Base-by-base conservation (phyloP, 148 eudicot species). In the Cornus suecica region DNA sequence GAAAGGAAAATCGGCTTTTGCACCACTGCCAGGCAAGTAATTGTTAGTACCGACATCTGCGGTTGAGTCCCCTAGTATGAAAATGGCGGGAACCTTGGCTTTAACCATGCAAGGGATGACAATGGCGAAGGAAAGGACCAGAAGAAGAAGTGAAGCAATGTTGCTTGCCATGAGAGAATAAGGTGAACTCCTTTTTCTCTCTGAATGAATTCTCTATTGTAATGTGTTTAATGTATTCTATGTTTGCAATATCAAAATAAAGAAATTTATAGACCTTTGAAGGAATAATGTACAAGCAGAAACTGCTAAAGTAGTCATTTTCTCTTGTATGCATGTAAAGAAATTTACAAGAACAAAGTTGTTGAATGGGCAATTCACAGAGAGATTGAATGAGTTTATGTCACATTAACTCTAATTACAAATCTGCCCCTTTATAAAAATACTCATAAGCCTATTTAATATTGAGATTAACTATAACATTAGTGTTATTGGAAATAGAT, bases 1-100 rank as follows among this genome's bases (percentile, higher is more conserved):
- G 41, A 37, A 29, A 26, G 80, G 79, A 32, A 73, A 76, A 52
- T 84, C 63, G 5, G 87, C 84, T 62, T 74, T 66, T 30, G 75
- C 73, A 1, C 4, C 7, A 27, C 80, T 81, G 0, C 13, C 72
- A 0, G 63, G 67, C 18, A 84, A 25, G 58, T 30, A 74, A 8
- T 54, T 67, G 67, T 84, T 84, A 0, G 87, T 84, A 52, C 87
- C 87, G 11, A 84, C 85, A 79, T 84, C 87, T 4, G 76, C 84
- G 0, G 85, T 81, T 0, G 87, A 84, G 61, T 84, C 87, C 0
- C 87, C 87, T 0, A 84, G 75, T 16, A 84, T 71, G 81, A 81
- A 84, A 27, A 84, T 28, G 52, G 85, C 27, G 2, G 83, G 79
- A n/a, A 72, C 70, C 3, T 37, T 52, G 3, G 72, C 74, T 63